Base-by-base conservation (phyloP, 768 basidiomycete species). In the Cubamyces lactineus region DNA sequence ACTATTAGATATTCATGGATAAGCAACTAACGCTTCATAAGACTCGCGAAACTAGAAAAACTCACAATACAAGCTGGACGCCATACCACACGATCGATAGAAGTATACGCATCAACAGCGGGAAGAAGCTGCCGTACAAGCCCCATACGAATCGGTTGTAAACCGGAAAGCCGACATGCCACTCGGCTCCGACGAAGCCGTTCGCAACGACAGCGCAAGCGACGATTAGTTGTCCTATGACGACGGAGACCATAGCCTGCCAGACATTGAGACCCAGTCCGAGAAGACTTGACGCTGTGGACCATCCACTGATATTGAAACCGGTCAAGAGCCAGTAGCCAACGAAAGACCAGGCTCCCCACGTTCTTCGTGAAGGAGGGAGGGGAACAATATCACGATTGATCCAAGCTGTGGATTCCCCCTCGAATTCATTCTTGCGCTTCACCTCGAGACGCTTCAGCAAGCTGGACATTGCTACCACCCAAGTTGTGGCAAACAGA, bases 361-460 rank as follows among this genome's bases (percentile, higher is more conserved):
- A 69, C 6, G 68, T 69, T 34, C 68, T 41, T 11, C 68, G 68
- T 15, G 63, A 53, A 1, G 66, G 68, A 23, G 66, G 66, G 3
- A 69, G 61, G 19, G 68, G 68, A 23, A 65, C 56, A 16, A 69
- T 64, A 59, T 69, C 68, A 40, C 62, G 63, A 51, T 66, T 68
- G 43, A 62, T 53, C 67, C 67, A 68, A n/a, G 63, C 56, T 23
- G 61, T 54, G 8, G 63, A 51, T 24, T 60, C 23, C 1, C 39
- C 45, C 17, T 64, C 61, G 12, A 42, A 34, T 30, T 54, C 56
- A 43, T 64, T 42, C 53, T 54, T 28, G 53, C 41, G 53, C 21
- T 61, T 57, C 21, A 67, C 53, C 38, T 67, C 62, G 51, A 67
- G 56, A 23, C 48, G 54, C 51, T 55, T 45, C 41, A 66, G 54